Percentiles rank a stretch among this genome's conserved stretches.
These are phyloP conservation scores for Alternaria solani DNA, from an alignment of 2,329 filamentous ascomycete species.

Conservation along the genomic window DNA sequence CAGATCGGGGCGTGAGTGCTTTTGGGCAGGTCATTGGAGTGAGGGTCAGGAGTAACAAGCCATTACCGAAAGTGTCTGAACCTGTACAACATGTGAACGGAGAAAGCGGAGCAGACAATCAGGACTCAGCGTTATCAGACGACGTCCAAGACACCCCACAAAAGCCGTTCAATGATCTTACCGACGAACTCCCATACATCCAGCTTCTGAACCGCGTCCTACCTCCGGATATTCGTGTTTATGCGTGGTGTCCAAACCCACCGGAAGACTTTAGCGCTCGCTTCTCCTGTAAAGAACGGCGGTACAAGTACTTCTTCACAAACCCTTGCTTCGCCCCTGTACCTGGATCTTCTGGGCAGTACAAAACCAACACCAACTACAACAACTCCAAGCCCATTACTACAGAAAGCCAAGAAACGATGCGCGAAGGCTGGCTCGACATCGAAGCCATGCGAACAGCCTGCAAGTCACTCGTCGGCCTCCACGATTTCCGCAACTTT, in stretches of 20 bases:
- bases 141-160: constrained; percentile 28
- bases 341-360: constrained; percentile 62
- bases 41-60: constrained; percentile 79
- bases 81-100: constrained; percentile 15
- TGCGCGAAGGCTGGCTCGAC: constrained; percentile 76
- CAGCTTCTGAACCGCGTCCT: constrained; percentile 85
- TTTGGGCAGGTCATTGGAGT: constrained; percentile 95
- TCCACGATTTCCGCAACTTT: constrained; percentile 95
- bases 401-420: constrained; percentile 9
- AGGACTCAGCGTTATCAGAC: constrained; percentile 6
- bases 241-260: constrained; percentile 90
- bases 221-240: constrained; percentile 85
- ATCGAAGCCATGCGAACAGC: constrained; percentile 85
- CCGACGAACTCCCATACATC: constrained; percentile 85
- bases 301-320: constrained; percentile 98
- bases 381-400: background rate
- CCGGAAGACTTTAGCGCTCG: constrained; percentile 85
- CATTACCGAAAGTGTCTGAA: constrained; percentile 53
- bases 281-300: constrained; percentile 89
- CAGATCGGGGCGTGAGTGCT: constrained; percentile 91
- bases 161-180: constrained; percentile 68
- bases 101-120: background rate
- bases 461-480: constrained; percentile 79
- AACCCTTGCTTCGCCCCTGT: constrained; percentile 83
- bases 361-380: constrained; percentile 41